phyloP scores from a whole-genome alignment of 345 rosid species.

The Viola odorata region DNA sequence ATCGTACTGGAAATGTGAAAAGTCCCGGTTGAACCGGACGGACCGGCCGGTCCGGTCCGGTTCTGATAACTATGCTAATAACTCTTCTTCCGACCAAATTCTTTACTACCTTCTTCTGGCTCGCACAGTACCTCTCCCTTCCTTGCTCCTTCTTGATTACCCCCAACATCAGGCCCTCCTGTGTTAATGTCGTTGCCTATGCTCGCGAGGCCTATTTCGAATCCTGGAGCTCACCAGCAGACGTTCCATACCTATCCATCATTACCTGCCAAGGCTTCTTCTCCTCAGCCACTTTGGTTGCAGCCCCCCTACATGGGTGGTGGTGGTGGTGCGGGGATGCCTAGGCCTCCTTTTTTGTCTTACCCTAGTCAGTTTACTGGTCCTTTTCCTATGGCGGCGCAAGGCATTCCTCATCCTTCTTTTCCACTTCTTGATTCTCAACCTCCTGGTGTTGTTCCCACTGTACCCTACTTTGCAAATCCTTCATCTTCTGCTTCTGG shows the following conservation, averaged over 20 bases:
- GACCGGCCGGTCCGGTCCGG: too few species aligned
- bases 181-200: too few species aligned
- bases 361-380: conserved; percentile 43
- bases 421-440: conserved; percentile 50
- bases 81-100: too few species aligned
- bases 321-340: conserved; percentile 7
- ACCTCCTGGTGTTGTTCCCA: conserved; percentile 50
- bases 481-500: conserved; percentile 18
- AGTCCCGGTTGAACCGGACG: too few species aligned
- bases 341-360: conserved; percentile 53
- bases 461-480: conserved; percentile 37
- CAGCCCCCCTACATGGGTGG: conserved; percentile 71
- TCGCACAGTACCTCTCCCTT: too few species aligned
- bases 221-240: conserved; percentile 45
- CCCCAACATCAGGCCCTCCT: too few species aligned
- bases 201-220: conserved; percentile 21
- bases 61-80: too few species aligned
- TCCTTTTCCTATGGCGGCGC: conserved; percentile 47
- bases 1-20: too few species aligned
- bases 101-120: too few species aligned
- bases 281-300: conserved; percentile 70
- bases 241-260: conserved; percentile 54
- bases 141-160: too few species aligned
- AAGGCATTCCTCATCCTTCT: conserved; percentile 36
- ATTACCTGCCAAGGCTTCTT: conserved; percentile 49